Conservation (phyloP, 2,329 filamentous ascomycete species). For the Beauveria sp. region DNA sequence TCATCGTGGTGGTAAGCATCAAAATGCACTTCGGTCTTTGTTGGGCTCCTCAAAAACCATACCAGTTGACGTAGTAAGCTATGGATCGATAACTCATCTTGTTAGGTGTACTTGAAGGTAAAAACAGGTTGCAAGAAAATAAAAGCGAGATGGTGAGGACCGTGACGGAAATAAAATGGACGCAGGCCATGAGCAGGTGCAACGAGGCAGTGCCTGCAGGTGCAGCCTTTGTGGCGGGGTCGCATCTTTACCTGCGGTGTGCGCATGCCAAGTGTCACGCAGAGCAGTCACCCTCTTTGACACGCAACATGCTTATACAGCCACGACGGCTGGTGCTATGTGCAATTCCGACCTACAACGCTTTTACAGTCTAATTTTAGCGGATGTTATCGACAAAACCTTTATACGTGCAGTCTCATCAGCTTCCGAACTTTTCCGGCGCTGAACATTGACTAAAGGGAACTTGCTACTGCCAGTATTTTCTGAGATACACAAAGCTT, state of each 20-base stretch:
- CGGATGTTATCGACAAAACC: no score
- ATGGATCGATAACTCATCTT: constrained; percentile 52
- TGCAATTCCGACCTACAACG: no score
- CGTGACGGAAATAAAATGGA: background rate
- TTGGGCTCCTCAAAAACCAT: background rate
- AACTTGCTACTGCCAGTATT: no score
- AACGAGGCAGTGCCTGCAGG: constrained; percentile 7
- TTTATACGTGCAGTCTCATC: no score
- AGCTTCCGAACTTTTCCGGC: no score
- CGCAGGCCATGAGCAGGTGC: constrained; percentile 6
- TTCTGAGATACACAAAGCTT: no score
- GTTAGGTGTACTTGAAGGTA: background rate
- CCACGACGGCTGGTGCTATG: no score
- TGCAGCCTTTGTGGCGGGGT: constrained; percentile 2
- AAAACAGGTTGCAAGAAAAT: background rate
- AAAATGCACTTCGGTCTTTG: background rate
- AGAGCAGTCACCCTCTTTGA: no score
- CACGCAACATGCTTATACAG: no score
- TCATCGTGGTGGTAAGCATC: constrained; percentile 15
- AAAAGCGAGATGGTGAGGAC: background rate
- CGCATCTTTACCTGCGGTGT: background rate
- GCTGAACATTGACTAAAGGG: no score
- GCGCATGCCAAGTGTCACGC: no score
- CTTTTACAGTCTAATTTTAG: no score
- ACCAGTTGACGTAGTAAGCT: constrained; percentile 69